Base-by-base conservation (phyloP, 2,329 filamentous ascomycete genomes). In the Fusarium sp. region DNA sequence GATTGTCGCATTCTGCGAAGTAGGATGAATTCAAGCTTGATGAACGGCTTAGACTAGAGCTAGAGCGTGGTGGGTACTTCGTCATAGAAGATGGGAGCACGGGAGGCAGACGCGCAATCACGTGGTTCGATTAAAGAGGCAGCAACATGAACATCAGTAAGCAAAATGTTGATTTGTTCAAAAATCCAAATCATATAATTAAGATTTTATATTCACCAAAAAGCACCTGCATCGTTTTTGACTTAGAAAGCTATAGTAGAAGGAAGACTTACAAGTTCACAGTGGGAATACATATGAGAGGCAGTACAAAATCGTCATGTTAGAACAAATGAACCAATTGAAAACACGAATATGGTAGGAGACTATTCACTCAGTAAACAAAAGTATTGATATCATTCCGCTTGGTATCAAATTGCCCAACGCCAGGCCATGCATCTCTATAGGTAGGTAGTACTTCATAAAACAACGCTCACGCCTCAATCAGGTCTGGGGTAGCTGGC, bases 401-500 rank as follows among this genome's bases (percentile, higher is more conserved):
- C 55, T 42, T 60, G 20, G 44, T 55, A 68, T 54, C 30, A 56
- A 59, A 63, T 30, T 44, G 36, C 54, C 61, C 61, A 77, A 77
- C 74, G 74, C 75, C 74, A 63, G 51, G 60, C 50, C 64, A 73
- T 75, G 63, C 63, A 57, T 64, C 54, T 64, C 57, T 67, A 66
- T 74, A 44, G 42, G 55, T 59, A 44, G 41, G 55, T 61, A 44
- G 41, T 47, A 55, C 35, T 51, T 30, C 20, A 56, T 32, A 65
- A 64, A 53, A 51, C 22, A 67, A 35, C 38, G 28, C 30, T 75
- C 63, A 79, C 44, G 50, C 66, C 24, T 92, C 88, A 70, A 95
- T 93, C 77, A 95, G 82, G 81, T 94, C 91, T 26, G 91, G 91
- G 15, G 72, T 73, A 63, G 93, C 90, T n/a, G 92, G 90, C 2